Evolutionary conservation across 768 basidiomycete genomes (phyloP).

Genomic region (Scleroderma citrinum): DNA sequence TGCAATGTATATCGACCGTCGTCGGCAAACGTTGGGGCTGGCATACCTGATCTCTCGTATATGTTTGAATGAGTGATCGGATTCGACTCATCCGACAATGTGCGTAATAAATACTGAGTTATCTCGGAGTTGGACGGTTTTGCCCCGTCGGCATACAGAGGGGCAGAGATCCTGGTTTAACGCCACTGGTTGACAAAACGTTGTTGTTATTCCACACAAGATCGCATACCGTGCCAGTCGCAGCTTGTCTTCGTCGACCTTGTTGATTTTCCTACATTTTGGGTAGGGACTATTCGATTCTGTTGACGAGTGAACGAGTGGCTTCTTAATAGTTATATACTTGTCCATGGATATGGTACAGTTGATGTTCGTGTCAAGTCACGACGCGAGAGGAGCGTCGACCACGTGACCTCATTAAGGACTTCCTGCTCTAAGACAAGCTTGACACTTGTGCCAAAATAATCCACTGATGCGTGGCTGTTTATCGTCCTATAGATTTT

Average conservation of each 20-base stretch:
- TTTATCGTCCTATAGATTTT: slow-evolving; percentile 5
- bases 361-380: background rate
- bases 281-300: slow-evolving; percentile 7
- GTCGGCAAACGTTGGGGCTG: background rate
- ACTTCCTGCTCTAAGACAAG: background rate
- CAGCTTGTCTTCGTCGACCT: slow-evolving; percentile 14
- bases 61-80: slow-evolving; percentile 76
- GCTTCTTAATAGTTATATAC: slow-evolving; percentile 21
- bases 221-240: slow-evolving; percentile 13
- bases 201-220: background rate
- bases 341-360: slow-evolving; percentile 20
- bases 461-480: slow-evolving; percentile 6
- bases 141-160: slow-evolving; percentile 24
- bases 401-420: background rate
- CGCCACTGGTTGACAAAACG: too few relatives aligned
- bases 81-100: slow-evolving; percentile 58
- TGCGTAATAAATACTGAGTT: slow-evolving; percentile 56
- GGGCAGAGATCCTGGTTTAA: slow-evolving; percentile 24
- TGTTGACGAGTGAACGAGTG: background rate
- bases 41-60: slow-evolving; percentile 52
- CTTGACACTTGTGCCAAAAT: background rate
- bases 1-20: background rate
- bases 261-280: slow-evolving; percentile 1
- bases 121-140: slow-evolving; percentile 39
- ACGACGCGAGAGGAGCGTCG: background rate